These are phyloP conservation scores for Scedosporium boydii DNA, from an alignment of 2,329 filamentous ascomycete species.

Conservation along the genomic window DNA sequence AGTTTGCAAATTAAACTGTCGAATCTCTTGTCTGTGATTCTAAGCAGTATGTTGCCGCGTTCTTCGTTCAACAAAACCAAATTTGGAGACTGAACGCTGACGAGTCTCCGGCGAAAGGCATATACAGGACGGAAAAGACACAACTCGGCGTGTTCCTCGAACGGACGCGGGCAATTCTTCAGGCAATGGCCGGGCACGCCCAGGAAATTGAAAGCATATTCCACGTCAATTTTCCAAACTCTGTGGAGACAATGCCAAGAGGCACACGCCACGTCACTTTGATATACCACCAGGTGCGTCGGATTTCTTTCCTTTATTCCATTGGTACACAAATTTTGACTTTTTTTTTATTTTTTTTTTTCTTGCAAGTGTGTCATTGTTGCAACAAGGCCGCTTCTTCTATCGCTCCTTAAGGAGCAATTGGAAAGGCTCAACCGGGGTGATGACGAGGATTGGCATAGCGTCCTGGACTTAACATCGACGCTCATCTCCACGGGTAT, in stretches of 20 bases:
- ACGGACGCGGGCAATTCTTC: constrained; percentile 23
- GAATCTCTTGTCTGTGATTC: constrained; percentile 23
- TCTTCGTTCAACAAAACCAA: fast-evolving
- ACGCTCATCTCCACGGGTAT: constrained; percentile 28
- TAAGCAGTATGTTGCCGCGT: constrained; percentile 18
- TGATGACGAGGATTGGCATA: constrained; percentile 20
- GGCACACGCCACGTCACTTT: constrained; percentile 27
- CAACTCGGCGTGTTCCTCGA: constrained; percentile 24
- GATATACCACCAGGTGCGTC: constrained; percentile 26
- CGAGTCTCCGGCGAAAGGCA: constrained; percentile 13
- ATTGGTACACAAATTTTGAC: background rate
- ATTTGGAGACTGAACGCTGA: too few species aligned
- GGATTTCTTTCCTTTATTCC: fast-evolving
- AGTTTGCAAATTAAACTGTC: constrained; percentile 26
- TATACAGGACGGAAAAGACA: constrained; percentile 25
- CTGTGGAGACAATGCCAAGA: constrained; percentile 23
- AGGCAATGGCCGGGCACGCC: constrained; percentile 25
- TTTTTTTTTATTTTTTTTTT: background rate
- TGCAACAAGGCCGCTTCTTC: constrained; percentile 26
- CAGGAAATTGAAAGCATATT: constrained; percentile 28
- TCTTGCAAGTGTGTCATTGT: constrained; percentile 24
- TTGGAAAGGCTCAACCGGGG: constrained; percentile 17
- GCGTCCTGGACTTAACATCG: constrained; percentile 22
- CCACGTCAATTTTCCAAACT: constrained; percentile 21
- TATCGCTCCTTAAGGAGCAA: constrained; percentile 27